These are phyloP conservation scores for Dictyophora rubrovolvata DNA, from an alignment of 768 basidiomycete genomes.

Conservation along the genomic window DNA sequence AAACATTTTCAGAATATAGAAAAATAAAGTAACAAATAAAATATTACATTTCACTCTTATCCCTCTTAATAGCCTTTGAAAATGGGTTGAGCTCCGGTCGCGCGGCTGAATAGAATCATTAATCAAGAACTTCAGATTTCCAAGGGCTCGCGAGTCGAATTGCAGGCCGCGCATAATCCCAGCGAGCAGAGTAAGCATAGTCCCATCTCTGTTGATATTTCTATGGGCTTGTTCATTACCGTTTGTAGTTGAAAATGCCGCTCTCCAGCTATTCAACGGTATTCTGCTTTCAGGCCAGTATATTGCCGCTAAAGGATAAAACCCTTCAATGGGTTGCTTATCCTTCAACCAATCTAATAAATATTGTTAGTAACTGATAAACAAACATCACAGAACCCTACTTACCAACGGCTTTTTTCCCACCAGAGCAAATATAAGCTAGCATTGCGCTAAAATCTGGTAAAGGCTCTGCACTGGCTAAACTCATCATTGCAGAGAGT, in stretches of 20 bases:
- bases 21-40: too few species aligned
- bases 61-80: too few species aligned
- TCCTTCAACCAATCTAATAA: constrained; percentile 25
- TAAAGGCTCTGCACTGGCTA: constrained; percentile 16
- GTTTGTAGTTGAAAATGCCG: constrained; percentile 17
- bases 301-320: constrained; percentile 16
- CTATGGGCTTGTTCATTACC: constrained; percentile 19
- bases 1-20: too few species aligned
- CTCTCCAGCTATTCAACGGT: constrained; percentile 20
- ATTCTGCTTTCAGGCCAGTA: constrained; percentile 21
- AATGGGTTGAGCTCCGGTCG: too few species aligned
- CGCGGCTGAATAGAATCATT: too few species aligned
- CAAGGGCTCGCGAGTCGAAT: too few species aligned
- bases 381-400: background rate
- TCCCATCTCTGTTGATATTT: constrained; percentile 19
- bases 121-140: too few species aligned
- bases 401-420: constrained; percentile 17
- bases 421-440: constrained; percentile 14
- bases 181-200: constrained; percentile 17
- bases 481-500: constrained; percentile 20
- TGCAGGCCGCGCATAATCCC: constrained; percentile 17
- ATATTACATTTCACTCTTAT: too few species aligned
- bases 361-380: background rate
- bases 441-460: constrained; percentile 13
- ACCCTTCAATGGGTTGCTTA: constrained; percentile 16